A percentile compares a stretch with the other conserved stretches of the same genome.
These are phyloP conservation scores for Colletotrichum caudatum DNA, from an alignment of 2,329 filamentous ascomycete genomes.

Conservation along the genomic window DNA sequence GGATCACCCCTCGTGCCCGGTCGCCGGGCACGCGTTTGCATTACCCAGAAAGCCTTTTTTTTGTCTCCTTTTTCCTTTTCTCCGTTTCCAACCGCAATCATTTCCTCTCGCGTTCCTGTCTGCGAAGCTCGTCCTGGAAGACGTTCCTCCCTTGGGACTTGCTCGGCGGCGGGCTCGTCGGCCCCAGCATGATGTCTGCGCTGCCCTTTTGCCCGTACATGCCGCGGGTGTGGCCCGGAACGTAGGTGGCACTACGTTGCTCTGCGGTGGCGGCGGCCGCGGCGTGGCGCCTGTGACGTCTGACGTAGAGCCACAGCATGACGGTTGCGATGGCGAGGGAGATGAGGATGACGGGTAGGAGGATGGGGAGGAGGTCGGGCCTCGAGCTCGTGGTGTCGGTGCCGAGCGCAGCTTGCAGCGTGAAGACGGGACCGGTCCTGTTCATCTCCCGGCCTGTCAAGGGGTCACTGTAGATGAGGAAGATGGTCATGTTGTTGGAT, in stretches of 20 bases:
- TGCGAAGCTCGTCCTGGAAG: slow-evolving; percentile 53
- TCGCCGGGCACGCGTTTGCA: slow-evolving; percentile 14
- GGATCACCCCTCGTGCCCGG: slow-evolving; percentile 9
- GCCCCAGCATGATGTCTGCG: slow-evolving; percentile 48
- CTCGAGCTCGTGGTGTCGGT: slow-evolving; percentile 13
- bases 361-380: slow-evolving; percentile 44
- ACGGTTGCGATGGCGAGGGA: slow-evolving; percentile 44
- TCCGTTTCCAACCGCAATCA: slow-evolving; percentile 7
- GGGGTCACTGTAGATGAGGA: slow-evolving; percentile 44
- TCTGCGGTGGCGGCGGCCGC: slow-evolving; percentile 5
- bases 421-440: slow-evolving; percentile 46
- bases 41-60: slow-evolving; percentile 14
- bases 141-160: slow-evolving; percentile 46
- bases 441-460: slow-evolving; percentile 39
- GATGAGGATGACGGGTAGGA: slow-evolving; percentile 48
- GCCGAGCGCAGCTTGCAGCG: slow-evolving; percentile 27
- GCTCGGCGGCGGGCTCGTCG: slow-evolving; percentile 41
- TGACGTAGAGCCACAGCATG: slow-evolving; percentile 45
- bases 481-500: slow-evolving; percentile 42
- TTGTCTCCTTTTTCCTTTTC: background rate
- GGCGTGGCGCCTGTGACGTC: slow-evolving; percentile 44
- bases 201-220: slow-evolving; percentile 41
- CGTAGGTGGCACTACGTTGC: background rate
- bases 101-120: slow-evolving; percentile 48
- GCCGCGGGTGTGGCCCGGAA: slow-evolving; percentile 7